Percentiles rank a stretch among this genome's conserved stretches.
Conservation (phyloP, 768 basidiomycete species). For the Coprinellus aureogranulatus region DNA sequence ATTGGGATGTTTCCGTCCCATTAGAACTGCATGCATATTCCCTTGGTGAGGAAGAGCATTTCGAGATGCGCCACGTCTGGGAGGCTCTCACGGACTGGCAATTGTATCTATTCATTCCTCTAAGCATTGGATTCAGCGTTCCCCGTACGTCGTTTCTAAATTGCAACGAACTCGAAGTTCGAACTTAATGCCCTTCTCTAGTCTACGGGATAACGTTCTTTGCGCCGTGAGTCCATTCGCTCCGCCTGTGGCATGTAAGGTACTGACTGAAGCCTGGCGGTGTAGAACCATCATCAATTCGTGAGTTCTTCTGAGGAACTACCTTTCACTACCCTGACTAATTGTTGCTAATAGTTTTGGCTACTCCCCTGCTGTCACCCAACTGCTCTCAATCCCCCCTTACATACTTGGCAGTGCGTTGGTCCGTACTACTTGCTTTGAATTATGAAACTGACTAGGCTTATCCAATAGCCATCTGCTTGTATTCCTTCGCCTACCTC, state of each 20-base stretch:
- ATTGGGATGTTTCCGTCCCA: neutral
- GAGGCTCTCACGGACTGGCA: slow-evolving; percentile 65
- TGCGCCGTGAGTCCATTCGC: slow-evolving; percentile 53
- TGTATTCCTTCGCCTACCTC: slow-evolving; percentile 51
- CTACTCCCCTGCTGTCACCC: slow-evolving; percentile 51
- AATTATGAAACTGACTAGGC: too few relatives aligned
- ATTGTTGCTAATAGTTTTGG: slow-evolving; percentile 47
- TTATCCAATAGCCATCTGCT: slow-evolving; percentile 44
- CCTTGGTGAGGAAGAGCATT: slow-evolving; percentile 61
- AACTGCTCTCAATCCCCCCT: slow-evolving; percentile 67
- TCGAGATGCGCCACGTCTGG: slow-evolving; percentile 51
- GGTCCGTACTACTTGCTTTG: neutral
- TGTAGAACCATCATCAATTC: slow-evolving; percentile 57
- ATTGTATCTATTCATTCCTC: slow-evolving; percentile 55
- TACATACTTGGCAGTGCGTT: slow-evolving; percentile 60
- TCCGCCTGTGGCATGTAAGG: neutral
- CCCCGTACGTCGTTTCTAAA: slow-evolving; percentile 46
- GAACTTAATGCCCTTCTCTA: slow-evolving; percentile 17
- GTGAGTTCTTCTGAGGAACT: too few relatives aligned
- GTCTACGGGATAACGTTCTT: slow-evolving; percentile 73
- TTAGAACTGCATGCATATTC: slow-evolving; percentile 56
- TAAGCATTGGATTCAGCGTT: slow-evolving; percentile 56
- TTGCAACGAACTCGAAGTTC: neutral
- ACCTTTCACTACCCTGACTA: neutral
- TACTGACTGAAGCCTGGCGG: neutral